Conservation (phyloP, 2,329 filamentous ascomycete species). For the Colletotrichum melonis region DNA sequence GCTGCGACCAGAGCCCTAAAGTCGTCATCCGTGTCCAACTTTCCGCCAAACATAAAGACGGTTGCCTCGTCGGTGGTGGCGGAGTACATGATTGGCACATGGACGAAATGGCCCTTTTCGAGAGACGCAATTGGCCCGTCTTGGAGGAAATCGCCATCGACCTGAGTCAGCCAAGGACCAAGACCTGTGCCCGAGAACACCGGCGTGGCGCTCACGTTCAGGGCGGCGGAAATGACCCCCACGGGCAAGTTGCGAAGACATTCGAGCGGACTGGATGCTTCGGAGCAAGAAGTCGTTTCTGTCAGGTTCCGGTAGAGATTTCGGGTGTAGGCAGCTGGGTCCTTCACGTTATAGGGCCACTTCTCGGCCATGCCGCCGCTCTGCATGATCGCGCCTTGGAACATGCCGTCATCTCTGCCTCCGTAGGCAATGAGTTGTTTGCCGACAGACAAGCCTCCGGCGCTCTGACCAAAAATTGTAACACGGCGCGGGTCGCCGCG, state of each 20-base stretch:
- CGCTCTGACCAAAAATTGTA: slow-evolving; percentile 62
- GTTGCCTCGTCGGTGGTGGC: not conserved
- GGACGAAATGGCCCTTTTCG: not conserved
- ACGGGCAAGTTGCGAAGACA: not conserved
- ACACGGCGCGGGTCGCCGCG: slow-evolving; percentile 69
- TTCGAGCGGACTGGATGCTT: not conserved
- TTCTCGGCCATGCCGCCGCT: not conserved
- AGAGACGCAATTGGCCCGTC: not conserved
- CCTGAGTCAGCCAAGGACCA: not conserved
- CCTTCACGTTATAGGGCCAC: not conserved
- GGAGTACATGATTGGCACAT: not conserved
- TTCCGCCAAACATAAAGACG: not conserved
- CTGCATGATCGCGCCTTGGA: not conserved
- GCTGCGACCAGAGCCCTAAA: not conserved
- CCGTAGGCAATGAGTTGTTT: not conserved
- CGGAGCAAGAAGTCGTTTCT: not conserved
- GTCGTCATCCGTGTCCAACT: not conserved
- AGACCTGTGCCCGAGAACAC: not conserved
- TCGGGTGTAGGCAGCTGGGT: not conserved
- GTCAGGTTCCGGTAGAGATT: not conserved
- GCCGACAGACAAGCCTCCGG: not conserved
- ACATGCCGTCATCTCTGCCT: not conserved
- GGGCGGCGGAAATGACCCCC: not conserved
- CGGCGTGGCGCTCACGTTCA: not conserved
- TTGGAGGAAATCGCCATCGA: not conserved